A percentile compares a stretch with the other conserved stretches of the same genome.
phyloP scores from a whole-genome alignment of 2,329 filamentous ascomycete species.

The Alternaria metachromatica region DNA sequence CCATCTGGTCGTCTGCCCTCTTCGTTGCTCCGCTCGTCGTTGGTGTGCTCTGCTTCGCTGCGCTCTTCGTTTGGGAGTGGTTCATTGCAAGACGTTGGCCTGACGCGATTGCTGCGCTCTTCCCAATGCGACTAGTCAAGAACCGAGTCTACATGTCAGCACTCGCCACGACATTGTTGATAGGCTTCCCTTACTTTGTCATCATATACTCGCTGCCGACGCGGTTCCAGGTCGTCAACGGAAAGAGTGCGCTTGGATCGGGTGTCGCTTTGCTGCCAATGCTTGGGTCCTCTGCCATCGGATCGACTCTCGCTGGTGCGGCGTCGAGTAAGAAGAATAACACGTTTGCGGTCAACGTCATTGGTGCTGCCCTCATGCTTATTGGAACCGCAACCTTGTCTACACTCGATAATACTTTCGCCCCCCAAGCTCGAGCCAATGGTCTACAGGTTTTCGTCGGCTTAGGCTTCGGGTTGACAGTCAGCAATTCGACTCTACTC shows the following conservation, averaged over 20 bases:
- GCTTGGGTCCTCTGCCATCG: slow-evolving; percentile 11
- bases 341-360: slow-evolving; percentile 9
- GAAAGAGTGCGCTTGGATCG: slow-evolving; percentile 6
- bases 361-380: slow-evolving; percentile 9
- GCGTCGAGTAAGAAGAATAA: slow-evolving; percentile 13
- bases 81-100: slow-evolving; percentile 5
- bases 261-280: slow-evolving; percentile 13
- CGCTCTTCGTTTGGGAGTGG: slow-evolving; percentile 12
- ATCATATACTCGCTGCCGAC: slow-evolving; percentile 15
- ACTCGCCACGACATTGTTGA: slow-evolving; percentile 3
- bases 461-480: slow-evolving; percentile 10
- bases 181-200: slow-evolving; percentile 12
- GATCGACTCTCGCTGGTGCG: slow-evolving; percentile 10
- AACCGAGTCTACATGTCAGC: slow-evolving; percentile 11
- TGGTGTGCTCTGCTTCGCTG: slow-evolving; percentile 6
- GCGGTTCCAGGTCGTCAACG: slow-evolving; percentile 14
- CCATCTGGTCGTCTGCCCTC: slow-evolving; percentile 8
- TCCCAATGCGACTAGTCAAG: slow-evolving; percentile 10
- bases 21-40: slow-evolving; percentile 5
- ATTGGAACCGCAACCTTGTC: slow-evolving; percentile 10
- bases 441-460: slow-evolving; percentile 15
- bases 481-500: slow-evolving; percentile 12
- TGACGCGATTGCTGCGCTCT: slow-evolving; percentile 4
- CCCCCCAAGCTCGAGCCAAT: slow-evolving; percentile 9
- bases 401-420: slow-evolving; percentile 1